Percentiles rank a stretch among this genome's conserved stretches.
phyloP scores from a whole-genome alignment of 495 filamentous ascomycete genomes.

The Tuber umbilicatum region DNA sequence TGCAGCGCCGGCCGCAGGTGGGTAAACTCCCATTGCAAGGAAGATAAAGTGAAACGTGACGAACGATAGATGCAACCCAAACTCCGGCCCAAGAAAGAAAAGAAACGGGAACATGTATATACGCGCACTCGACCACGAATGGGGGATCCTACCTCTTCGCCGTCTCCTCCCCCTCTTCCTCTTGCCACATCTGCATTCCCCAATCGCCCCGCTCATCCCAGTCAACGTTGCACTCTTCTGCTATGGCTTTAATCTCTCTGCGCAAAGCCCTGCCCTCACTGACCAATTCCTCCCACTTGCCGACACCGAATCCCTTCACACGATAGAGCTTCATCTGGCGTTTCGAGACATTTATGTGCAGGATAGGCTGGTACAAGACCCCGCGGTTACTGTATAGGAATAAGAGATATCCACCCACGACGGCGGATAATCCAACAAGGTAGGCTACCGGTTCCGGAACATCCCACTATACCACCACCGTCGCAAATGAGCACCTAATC shows the following conservation, averaged over 20 bases:
- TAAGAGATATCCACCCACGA: slow-evolving; percentile 88
- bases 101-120: not conserved
- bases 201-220: slow-evolving; percentile 75
- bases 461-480: slow-evolving; percentile 55
- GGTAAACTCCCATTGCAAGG: not conserved
- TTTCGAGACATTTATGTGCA: slow-evolving; percentile 75
- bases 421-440: slow-evolving; percentile 48
- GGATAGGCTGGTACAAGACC: slow-evolving; percentile 72
- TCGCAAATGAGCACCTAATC: not conserved
- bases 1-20: not conserved
- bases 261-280: slow-evolving; percentile 73
- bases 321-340: slow-evolving; percentile 74
- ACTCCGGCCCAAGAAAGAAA: not conserved
- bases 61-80: not conserved
- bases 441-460: slow-evolving; percentile 81
- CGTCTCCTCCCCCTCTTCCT: slow-evolving; percentile 9
- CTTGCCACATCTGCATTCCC: not conserved
- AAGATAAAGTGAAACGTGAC: not conserved
- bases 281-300: slow-evolving; percentile 70
- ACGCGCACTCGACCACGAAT: not conserved
- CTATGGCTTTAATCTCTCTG: slow-evolving; percentile 72
- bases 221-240: slow-evolving; percentile 85
- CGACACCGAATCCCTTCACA: slow-evolving; percentile 63
- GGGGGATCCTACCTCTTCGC: not conserved
- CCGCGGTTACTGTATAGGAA: slow-evolving; percentile 90